phyloP scores from a whole-genome alignment of 768 basidiomycete species.

The Tulasnella sp. region DNA sequence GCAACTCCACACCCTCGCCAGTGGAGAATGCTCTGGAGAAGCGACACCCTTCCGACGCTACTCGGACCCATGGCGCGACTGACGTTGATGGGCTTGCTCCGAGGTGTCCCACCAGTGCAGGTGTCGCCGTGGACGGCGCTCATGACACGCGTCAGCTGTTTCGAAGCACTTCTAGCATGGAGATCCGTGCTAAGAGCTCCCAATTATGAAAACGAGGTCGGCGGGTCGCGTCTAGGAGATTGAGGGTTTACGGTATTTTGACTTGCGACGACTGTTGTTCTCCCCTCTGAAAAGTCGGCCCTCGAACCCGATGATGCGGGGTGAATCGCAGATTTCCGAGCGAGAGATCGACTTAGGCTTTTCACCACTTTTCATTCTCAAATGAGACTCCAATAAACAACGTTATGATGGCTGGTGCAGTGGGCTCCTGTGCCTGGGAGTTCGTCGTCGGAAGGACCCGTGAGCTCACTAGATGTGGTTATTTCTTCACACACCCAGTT shows the following conservation, averaged over 20 bases:
- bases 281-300: background rate
- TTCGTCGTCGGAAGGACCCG: background rate
- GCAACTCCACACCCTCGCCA: background rate
- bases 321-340: background rate
- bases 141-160: background rate
- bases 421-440: conserved; percentile 1
- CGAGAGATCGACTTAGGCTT: background rate
- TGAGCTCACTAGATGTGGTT: background rate
- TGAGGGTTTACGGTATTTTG: conserved; percentile 1
- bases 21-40: background rate
- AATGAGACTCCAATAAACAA: background rate
- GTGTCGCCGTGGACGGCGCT: background rate
- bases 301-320: background rate
- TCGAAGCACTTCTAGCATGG: background rate
- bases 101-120: background rate
- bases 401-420: background rate
- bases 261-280: background rate
- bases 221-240: background rate
- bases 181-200: background rate
- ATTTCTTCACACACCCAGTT: background rate
- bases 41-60: background rate
- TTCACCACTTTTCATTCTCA: background rate
- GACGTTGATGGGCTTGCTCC: background rate
- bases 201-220: background rate
- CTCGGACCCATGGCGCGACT: background rate